These are phyloP conservation scores for Castanospermum australe DNA, from an alignment of 306 rosid species.

Conservation along the genomic window DNA sequence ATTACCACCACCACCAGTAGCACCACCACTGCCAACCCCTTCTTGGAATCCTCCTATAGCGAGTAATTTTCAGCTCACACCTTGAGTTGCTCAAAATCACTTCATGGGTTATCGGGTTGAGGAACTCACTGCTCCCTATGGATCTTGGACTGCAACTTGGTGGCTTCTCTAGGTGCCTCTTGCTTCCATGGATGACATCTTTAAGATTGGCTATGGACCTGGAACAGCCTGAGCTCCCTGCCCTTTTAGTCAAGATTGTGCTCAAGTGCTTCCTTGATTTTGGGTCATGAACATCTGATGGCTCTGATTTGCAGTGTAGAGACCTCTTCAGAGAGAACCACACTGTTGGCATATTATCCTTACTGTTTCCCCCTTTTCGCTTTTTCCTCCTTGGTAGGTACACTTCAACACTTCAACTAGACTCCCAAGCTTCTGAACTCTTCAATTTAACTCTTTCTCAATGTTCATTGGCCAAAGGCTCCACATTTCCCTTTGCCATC, in stretches of 20 bases:
- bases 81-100: slow-evolving; percentile 82
- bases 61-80: slow-evolving; percentile 86
- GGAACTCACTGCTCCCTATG: slow-evolving; percentile 88
- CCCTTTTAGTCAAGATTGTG: slow-evolving; percentile 74
- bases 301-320: slow-evolving; percentile 83
- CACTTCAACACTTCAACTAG: background rate
- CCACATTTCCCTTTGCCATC: slow-evolving; percentile 22
- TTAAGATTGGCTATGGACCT: slow-evolving; percentile 90
- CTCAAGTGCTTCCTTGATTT: slow-evolving; percentile 62
- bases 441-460: background rate
- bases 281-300: slow-evolving; percentile 84
- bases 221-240: slow-evolving; percentile 81
- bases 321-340: slow-evolving; percentile 88
- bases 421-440: slow-evolving; percentile 20
- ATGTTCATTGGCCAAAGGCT: slow-evolving; percentile 28
- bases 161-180: slow-evolving; percentile 74
- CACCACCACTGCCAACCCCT: slow-evolving; percentile 39
- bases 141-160: slow-evolving; percentile 93
- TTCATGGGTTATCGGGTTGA: slow-evolving; percentile 87
- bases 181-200: slow-evolving; percentile 94
- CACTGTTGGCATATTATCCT: slow-evolving; percentile 72
- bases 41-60: slow-evolving; percentile 69
- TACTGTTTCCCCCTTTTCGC: background rate
- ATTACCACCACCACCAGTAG: slow-evolving; percentile 2
- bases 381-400: background rate